phyloP scores from a whole-genome alignment of 2,329 filamentous ascomycete species.

The Nothopassalora personata region DNA sequence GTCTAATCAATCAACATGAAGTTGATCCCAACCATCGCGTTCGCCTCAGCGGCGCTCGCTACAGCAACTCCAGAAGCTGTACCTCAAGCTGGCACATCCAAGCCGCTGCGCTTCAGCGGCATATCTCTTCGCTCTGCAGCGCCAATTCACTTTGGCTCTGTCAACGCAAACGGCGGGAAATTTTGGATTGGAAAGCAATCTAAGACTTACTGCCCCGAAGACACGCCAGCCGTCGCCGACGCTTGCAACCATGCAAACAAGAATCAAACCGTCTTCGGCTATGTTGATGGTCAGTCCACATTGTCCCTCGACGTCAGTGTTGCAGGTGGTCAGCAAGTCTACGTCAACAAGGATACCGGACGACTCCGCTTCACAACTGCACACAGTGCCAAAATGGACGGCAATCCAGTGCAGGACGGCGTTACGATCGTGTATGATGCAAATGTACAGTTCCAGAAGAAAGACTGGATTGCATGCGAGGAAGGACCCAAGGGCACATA shows the following conservation, averaged over 20 bases:
- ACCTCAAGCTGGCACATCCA: background rate
- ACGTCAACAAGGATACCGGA: constrained; percentile 10
- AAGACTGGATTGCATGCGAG: background rate
- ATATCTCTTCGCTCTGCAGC: constrained; percentile 18
- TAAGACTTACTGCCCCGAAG: constrained; percentile 27
- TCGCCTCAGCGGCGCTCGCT: background rate
- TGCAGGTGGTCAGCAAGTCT: constrained; percentile 29
- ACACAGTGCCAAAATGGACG: background rate
- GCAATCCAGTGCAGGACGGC: background rate
- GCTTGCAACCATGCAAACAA: constrained; percentile 18
- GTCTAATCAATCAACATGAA: background rate
- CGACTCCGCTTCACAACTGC: background rate
- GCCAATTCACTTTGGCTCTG: constrained; percentile 23
- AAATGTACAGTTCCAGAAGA: background rate
- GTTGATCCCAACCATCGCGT: background rate
- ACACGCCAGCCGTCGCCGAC: background rate
- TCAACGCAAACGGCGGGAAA: constrained; percentile 16
- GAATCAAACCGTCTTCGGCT: constrained; percentile 16
- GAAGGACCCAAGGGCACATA: background rate
- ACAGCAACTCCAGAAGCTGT: background rate
- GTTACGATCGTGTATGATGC: background rate
- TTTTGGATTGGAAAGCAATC: constrained; percentile 30
- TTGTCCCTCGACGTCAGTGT: constrained; percentile 24
- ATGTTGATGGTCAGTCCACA: constrained; percentile 4
- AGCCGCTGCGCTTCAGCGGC: background rate